Conservation (phyloP, 2,329 filamentous ascomycete species). For the Stemphylium lycopersici region DNA sequence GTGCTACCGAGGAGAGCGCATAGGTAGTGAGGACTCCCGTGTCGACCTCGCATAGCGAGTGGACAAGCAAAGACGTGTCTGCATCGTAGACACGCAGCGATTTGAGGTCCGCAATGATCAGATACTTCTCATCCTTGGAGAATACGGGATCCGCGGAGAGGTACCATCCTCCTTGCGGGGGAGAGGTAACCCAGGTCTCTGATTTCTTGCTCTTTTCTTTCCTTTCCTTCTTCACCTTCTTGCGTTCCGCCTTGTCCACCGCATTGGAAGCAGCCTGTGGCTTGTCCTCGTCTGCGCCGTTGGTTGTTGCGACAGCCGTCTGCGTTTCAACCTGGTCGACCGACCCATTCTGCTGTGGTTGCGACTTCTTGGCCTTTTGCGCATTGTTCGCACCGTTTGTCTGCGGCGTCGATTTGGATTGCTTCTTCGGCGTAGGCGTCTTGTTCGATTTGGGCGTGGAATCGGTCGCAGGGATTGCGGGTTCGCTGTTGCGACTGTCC, state of each 20-base stretch:
- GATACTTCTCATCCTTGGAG: conserved; percentile 62
- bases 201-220: conserved; percentile 27
- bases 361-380: conserved; percentile 14
- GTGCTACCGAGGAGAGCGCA: conserved; percentile 58
- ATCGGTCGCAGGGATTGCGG: conserved; percentile 17
- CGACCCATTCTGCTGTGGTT: conserved; percentile 1
- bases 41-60: conserved; percentile 64
- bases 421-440: conserved; percentile 18
- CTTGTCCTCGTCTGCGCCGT: conserved; percentile 1
- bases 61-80: conserved; percentile 78
- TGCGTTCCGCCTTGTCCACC: conserved; percentile 5
- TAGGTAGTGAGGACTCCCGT: conserved; percentile 57
- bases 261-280: conserved; percentile 8
- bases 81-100: conserved; percentile 83
- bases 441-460: conserved; percentile 20
- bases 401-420: conserved; percentile 18
- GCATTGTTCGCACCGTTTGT: conserved; percentile 8
- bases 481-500: conserved; percentile 20
- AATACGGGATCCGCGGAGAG: conserved; percentile 63
- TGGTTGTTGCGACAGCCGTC: conserved; percentile 1
- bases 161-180: conserved; percentile 62
- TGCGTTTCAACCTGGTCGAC: conserved; percentile 1
- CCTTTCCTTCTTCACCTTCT: conserved; percentile 28
- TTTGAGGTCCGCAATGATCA: conserved; percentile 76
- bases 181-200: conserved; percentile 48